Evolutionary conservation across 2,329 filamentous ascomycete genomes (phyloP), one percentile per base, ranked within the genome.

Genomic region (Botrytis fragariae): DNA sequence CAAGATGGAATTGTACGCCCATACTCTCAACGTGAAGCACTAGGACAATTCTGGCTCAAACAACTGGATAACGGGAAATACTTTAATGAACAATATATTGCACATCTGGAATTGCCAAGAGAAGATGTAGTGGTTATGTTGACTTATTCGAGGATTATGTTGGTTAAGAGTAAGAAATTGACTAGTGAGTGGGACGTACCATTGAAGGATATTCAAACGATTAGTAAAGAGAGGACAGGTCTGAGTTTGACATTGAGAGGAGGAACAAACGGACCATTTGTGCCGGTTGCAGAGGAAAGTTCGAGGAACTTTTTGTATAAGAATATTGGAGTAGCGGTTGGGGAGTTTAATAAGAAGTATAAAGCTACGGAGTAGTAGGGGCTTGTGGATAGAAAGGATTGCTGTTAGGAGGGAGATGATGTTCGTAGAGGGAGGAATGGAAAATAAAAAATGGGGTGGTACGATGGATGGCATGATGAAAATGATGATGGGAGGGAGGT

Each of bases 1-100:
- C 89, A 91, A 60, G 95, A 99, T 81, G 96, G 96, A 59, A 93
- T 99, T 74, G 95, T 99, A 48, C 92, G 95, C 4, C 95, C 96
- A 0, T 99, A 97, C 85, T 95, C 91, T 72, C 93, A 97, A 81
- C 93, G 96, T 64, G 96, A 99, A 85, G 95, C 96, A 0, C 90
- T 99, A 4, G 96, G 96, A 0, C 96, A 99, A 82, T 98, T 94
- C 85, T 99, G 96, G 97, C 90, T 99, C 76, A 99, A 99, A 87
- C 97, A 97, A 74, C 90, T 97, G 18, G 96, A 99, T 83, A 96
- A 98, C 77, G 96, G 96, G 75, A 96, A 95, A 82, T 98, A 95
- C 86, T 99, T 99, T 88, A 92, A 97, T 83, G 96, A 99, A 83
- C 89, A 94, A 81, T 99, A 99, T 84, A 96, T 99, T 82, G 97